Evolutionary conservation across 2,329 filamentous ascomycete species (phyloP).

Genomic region (Botrytis pseudocinerea): DNA sequence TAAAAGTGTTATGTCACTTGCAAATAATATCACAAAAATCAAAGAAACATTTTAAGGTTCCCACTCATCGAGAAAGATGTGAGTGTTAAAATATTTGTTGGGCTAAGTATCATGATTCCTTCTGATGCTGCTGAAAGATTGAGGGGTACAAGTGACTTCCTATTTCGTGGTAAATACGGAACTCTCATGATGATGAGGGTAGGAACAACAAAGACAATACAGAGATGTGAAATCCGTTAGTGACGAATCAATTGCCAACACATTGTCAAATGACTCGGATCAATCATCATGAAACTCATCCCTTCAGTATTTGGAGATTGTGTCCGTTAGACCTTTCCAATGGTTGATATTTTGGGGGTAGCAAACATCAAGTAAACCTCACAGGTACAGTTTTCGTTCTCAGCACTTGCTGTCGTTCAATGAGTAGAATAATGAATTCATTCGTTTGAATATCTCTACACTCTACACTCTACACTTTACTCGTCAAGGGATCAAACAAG

Average conservation of each 20-base stretch:
- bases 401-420: too few species aligned
- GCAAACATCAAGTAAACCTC: too few species aligned
- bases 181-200: not conserved
- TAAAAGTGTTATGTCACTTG: not conserved
- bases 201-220: not conserved
- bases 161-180: not conserved
- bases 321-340: too few species aligned
- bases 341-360: too few species aligned
- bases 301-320: too few species aligned
- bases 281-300: too few species aligned
- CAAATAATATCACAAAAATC: not conserved
- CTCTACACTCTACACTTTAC: not conserved
- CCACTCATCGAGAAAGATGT: not conserved
- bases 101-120: not conserved
- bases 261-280: too few species aligned
- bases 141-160: not conserved
- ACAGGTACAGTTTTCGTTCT: too few species aligned
- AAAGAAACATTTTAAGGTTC: not conserved
- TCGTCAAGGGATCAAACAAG: too few species aligned
- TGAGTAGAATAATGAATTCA: too few species aligned
- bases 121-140: not conserved
- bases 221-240: too few species aligned
- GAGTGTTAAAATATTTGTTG: not conserved
- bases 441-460: not conserved
- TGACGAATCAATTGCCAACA: too few species aligned